A percentile compares a stretch with the other conserved stretches of the same genome.
These are phyloP conservation scores for Geranium incanum DNA, from an alignment of 441 rosid species.

Conservation along the genomic window DNA sequence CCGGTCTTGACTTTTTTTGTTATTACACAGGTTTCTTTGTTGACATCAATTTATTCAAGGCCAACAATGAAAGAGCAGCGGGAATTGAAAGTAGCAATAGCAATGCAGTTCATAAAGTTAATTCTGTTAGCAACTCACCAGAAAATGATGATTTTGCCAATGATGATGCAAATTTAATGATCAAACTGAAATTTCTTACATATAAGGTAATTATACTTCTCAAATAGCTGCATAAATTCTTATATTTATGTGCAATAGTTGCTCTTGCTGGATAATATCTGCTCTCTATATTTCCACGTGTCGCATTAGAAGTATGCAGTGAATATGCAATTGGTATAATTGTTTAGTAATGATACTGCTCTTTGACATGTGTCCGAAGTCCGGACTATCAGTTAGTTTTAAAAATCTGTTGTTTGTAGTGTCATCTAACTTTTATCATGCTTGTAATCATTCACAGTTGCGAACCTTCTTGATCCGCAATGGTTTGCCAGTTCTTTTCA, in stretches of 20 bases:
- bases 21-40: slow-evolving; percentile 67
- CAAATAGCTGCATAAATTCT: not conserved
- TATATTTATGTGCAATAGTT: not conserved
- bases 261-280: not conserved
- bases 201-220: slow-evolving; percentile 58
- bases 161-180: slow-evolving; percentile 89
- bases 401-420: not conserved
- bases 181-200: slow-evolving; percentile 83
- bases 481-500: slow-evolving; percentile 79
- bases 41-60: slow-evolving; percentile 81
- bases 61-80: slow-evolving; percentile 50
- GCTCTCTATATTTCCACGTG: not conserved
- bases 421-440: slow-evolving; percentile 6
- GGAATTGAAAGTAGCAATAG: slow-evolving; percentile 39
- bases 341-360: not conserved
- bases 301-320: not conserved
- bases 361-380: too few species aligned
- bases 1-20: slow-evolving; percentile 22
- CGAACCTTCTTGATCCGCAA: slow-evolving; percentile 95
- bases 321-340: not conserved
- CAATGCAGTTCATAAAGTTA: slow-evolving; percentile 29
- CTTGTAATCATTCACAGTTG: slow-evolving; percentile 38
- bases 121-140: slow-evolving; percentile 32
- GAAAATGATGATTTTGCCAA: slow-evolving; percentile 58
- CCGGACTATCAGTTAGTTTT: too few species aligned